Evolutionary conservation across 2,329 filamentous ascomycete species (phyloP), one percentile per base, ranked within the genome.

Genomic region (Talaromyces verruculosus): DNA sequence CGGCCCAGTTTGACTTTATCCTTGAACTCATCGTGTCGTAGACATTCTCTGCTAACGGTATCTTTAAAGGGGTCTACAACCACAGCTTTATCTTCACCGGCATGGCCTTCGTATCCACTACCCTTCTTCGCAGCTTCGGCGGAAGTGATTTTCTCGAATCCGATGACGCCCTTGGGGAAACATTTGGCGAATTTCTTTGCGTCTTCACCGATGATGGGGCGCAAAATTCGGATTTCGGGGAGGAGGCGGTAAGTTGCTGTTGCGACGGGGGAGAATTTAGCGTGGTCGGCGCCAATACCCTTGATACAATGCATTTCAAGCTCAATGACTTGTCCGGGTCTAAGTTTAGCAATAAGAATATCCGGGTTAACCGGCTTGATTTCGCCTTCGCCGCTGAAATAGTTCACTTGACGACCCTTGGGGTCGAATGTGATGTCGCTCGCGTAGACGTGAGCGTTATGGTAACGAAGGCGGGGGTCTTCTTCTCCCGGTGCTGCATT

Each of bases 191-290:
- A 98, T 77, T 97, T 97, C 75, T 88, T 86, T 2, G 95, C 95
- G 73, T 98, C 93, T 47, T 85, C 83, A 51, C 94, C 95, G 3
- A 96, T 77, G 67, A 99, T 98, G 22, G 95, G 95, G 71, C 85
- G 82, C 53, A 85, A 83, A 75, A 99, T 98, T 69, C 86, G 85
- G 78, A 99, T 98, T 70, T 89, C 89, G 7, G 95, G 95, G 75
- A 99, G 82, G 22, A 99, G 85, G 60, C 95, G 88, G 82, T 99
- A 99, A 28, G 91, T 92, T 2, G 95, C 95, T 1, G 95, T 97
- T 2, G 94, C 93, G 41, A 98, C 95, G 57, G 95, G 95, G 0
- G 92, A 97, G 83, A 95, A 99, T 80, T 99, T 99, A 72, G 95
- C 90, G 78, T 99, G 95, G 79, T 99, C 95, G 69, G 90, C 88